Evolutionary conservation across 1,284 basidiomycete genomes (phyloP).

Genomic region (Boletus austroedulis): DNA sequence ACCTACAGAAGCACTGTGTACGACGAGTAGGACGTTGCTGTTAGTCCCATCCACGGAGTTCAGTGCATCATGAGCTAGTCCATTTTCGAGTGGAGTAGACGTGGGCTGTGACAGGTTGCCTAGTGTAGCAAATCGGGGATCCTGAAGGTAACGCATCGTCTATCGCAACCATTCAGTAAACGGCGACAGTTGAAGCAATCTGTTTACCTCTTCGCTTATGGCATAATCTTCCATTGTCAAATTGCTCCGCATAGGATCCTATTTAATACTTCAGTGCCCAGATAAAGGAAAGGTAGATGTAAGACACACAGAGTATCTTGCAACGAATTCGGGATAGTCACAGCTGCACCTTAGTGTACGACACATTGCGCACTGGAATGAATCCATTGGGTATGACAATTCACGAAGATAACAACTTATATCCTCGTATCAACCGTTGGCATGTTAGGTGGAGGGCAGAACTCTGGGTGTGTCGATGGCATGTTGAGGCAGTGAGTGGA

Average conservation of each 20-base stretch:
- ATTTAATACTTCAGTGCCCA: background rate
- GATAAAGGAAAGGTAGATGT: background rate
- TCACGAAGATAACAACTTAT: too few relatives aligned
- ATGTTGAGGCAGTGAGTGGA: too few relatives aligned
- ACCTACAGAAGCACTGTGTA: too few relatives aligned
- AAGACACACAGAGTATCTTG: background rate
- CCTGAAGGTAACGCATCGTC: background rate
- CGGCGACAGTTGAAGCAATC: background rate
- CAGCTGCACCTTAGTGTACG: fast-evolving
- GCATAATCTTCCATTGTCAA: background rate
- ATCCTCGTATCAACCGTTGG: too few relatives aligned
- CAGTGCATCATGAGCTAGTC: background rate
- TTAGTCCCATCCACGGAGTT: too few relatives aligned
- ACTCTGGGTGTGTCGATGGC: too few relatives aligned
- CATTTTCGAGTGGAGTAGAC: background rate
- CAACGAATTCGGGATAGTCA: background rate
- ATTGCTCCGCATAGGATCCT: too few relatives aligned
- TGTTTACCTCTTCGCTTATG: background rate
- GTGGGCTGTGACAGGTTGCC: background rate
- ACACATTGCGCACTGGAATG: background rate
- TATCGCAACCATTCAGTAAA: background rate
- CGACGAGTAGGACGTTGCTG: too few relatives aligned
- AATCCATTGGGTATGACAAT: background rate
- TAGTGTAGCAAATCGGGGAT: background rate
- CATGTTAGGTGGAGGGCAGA: too few relatives aligned